A percentile compares a stretch with the other conserved stretches of the same genome.
These are phyloP conservation scores for Nemania abortiva DNA, from an alignment of 2,329 filamentous ascomycete genomes.

Conservation along the genomic window DNA sequence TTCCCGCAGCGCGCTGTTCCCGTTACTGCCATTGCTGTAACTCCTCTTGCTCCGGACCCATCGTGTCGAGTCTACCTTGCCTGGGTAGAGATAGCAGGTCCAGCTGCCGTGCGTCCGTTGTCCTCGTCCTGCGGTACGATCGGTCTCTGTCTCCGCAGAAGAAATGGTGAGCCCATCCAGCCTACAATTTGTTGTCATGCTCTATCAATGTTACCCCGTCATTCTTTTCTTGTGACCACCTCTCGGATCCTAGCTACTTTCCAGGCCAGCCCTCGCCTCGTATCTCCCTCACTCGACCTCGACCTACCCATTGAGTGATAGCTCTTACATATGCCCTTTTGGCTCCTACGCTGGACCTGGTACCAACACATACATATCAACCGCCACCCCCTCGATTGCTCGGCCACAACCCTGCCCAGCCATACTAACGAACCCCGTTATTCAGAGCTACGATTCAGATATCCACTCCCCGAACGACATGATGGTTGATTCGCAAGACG, in stretches of 20 bases:
- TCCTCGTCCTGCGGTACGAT: slow-evolving; percentile 15
- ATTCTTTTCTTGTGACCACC: slow-evolving; percentile 21
- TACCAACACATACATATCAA: slow-evolving; percentile 4
- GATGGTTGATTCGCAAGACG: slow-evolving; percentile 68
- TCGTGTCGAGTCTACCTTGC: slow-evolving; percentile 1
- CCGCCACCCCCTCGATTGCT: neutral
- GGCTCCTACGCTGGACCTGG: slow-evolving; percentile 6
- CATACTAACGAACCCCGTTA: slow-evolving; percentile 42
- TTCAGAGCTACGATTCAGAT: slow-evolving; percentile 63
- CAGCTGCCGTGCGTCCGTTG: slow-evolving; percentile 6
- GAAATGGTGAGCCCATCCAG: slow-evolving; percentile 40
- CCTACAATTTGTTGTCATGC: slow-evolving; percentile 16
- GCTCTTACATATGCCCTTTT: slow-evolving; percentile 5
- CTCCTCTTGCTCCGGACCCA: slow-evolving; percentile 1
- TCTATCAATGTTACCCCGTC: slow-evolving; percentile 17
- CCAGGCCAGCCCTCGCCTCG: slow-evolving; percentile 5
- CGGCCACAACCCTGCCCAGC: neutral
- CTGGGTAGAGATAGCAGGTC: slow-evolving; percentile 8
- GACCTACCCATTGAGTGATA: slow-evolving; percentile 9
- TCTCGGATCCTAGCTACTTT: slow-evolving; percentile 15
- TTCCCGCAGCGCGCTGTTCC: slow-evolving; percentile 20
- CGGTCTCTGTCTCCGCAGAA: slow-evolving; percentile 29
- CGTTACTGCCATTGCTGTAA: neutral
- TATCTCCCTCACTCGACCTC: slow-evolving; percentile 14
- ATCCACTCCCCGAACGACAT: slow-evolving; percentile 68